Evolutionary conservation across 306 rosid genomes (phyloP), one percentile per base, ranked within the genome.

Genomic region (Vigna trinervia): DNA sequence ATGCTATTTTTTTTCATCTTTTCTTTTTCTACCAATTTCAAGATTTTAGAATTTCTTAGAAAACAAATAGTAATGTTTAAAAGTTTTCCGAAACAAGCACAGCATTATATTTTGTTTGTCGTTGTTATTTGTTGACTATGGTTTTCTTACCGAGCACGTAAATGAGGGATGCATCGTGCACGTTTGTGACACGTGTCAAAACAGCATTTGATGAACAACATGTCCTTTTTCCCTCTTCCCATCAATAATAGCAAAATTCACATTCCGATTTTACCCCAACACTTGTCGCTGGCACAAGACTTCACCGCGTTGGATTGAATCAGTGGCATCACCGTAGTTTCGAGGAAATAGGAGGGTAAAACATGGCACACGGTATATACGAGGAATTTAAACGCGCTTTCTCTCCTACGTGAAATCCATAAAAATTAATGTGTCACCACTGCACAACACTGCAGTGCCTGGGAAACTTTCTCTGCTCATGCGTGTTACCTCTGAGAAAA

Each of bases 321-420:
- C 4, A 28, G 8, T 14, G 80, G 67, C 64, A 79, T 4, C 2
- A 2, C 5, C n/a, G 92, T 56, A 80, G 81, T 58, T 84, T 17
- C n/a, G 0, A 0, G 0, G 0, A 39, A 69, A 34, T 4, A 0
- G 19, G 13, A 81, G 85, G 90, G 72, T 60, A 73, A 63, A 8
- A 64, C n/a, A 69, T 8, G 10, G 1, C 4, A 79, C 91, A 64
- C 88, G 89, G 86, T 39, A 46, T 65, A 75, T 83, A 76, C 91
- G 62, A 26, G 77, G 85, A 52, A 32, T 81, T 71, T 30, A 60
- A 83, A 83, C 89, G 80, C 90, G 90, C 82, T 82, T 61, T 45
- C 53, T 30, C 17, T 56, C 3, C 2, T 13, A 23, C 66, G 50
- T 28, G 17, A 73, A 77, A 6, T 14, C 61, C 17, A 19, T 26